Conservation (phyloP, 768 basidiomycete species). For the Leccinellum albellum region DNA sequence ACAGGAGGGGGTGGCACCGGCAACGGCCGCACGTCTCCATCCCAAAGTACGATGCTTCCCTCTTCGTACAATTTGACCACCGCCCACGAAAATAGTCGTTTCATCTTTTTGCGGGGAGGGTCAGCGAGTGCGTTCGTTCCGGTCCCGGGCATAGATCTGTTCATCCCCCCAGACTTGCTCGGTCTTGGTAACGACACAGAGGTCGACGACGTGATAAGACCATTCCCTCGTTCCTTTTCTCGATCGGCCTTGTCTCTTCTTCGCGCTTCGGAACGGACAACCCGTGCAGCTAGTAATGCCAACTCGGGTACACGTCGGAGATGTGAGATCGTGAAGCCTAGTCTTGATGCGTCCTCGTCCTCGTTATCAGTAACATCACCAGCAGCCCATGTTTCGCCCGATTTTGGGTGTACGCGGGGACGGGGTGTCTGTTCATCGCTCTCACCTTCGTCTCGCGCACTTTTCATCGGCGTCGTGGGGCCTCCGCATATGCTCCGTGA, state of each 20-base stretch:
- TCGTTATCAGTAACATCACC: background rate
- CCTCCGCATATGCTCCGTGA: conserved; percentile 2
- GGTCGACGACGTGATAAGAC: background rate
- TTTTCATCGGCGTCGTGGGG: conserved; percentile 34
- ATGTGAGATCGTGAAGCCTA: conserved; percentile 70
- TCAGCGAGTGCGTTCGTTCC: background rate
- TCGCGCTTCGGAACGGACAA: conserved; percentile 58
- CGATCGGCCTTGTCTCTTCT: conserved; percentile 49
- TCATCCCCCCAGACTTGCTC: background rate
- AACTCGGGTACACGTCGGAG: conserved; percentile 76
- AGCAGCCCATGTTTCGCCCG: background rate
- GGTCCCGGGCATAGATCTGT: background rate
- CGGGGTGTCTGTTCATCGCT: conserved; percentile 14
- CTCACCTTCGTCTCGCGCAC: conserved; percentile 7
- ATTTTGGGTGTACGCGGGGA: background rate
- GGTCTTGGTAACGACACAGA: background rate
- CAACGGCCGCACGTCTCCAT: conserved; percentile 50
- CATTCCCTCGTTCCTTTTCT: conserved; percentile 28
- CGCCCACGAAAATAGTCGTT: conserved; percentile 65
- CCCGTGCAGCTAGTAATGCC: conserved; percentile 55
- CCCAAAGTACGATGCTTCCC: conserved; percentile 73
- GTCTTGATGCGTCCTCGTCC: background rate
- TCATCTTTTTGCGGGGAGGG: conserved; percentile 45
- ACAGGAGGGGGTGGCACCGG: conserved; percentile 16
- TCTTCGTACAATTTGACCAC: conserved; percentile 63